phyloP scores from a whole-genome alignment of 805 yeast species.

The Kodamaea kakaduensis region DNA sequence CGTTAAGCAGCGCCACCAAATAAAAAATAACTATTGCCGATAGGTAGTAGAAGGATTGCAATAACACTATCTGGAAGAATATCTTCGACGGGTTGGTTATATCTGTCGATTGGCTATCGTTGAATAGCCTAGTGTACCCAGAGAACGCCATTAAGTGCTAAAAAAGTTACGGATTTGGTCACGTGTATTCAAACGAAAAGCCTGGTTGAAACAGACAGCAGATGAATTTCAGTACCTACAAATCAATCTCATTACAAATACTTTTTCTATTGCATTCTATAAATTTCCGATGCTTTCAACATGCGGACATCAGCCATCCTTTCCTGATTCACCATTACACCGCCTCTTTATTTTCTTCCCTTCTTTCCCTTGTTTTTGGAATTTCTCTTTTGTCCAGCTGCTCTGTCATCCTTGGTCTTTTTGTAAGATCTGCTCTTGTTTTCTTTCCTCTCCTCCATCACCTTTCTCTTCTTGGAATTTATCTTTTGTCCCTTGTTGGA shows the following conservation, averaged over 20 bases:
- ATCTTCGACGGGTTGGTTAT: slow-evolving; percentile 32
- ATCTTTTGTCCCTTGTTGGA: slow-evolving; percentile 51
- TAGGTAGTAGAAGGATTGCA: slow-evolving; percentile 75
- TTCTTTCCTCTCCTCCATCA: slow-evolving; percentile 56
- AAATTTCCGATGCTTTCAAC: too few species aligned
- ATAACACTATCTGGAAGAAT: slow-evolving; percentile 65
- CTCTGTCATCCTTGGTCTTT: slow-evolving; percentile 75
- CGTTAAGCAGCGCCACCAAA: slow-evolving; percentile 62
- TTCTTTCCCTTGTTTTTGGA: slow-evolving; percentile 11
- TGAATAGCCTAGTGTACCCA: slow-evolving; percentile 26
- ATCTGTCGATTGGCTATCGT: slow-evolving; percentile 22
- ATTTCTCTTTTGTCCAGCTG: slow-evolving; percentile 43
- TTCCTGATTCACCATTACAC: neutral
- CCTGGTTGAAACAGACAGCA: too few species aligned
- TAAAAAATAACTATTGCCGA: slow-evolving; percentile 67
- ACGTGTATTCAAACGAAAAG: slow-evolving; percentile 1
- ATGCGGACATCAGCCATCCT: too few species aligned
- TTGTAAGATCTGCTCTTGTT: slow-evolving; percentile 57
- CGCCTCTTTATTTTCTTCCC: neutral
- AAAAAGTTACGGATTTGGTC: neutral
- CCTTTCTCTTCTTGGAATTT: slow-evolving; percentile 70
- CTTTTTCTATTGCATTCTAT: too few species aligned
- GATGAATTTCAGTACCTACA: too few species aligned
- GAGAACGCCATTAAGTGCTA: slow-evolving; percentile 4
- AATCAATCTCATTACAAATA: too few species aligned